phyloP scores from a whole-genome alignment of 441 rosid genomes.

The Capsella rubella region DNA sequence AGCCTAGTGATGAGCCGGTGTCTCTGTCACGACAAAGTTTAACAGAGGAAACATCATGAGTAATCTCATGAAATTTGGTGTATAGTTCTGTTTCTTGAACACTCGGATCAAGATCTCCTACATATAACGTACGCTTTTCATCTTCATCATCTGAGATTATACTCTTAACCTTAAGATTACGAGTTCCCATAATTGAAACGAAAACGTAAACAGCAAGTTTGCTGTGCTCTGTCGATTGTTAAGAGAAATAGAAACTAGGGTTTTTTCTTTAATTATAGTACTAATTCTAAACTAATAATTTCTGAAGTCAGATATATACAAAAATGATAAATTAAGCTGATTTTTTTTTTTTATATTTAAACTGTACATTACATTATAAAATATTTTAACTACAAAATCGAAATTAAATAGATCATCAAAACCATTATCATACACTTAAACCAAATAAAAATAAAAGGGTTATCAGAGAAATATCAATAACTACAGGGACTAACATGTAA shows the following conservation, averaged over 20 bases:
- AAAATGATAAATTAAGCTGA: background rate
- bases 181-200: background rate
- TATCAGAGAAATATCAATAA: background rate
- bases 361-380: background rate
- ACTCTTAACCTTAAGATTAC: too few species aligned
- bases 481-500: slow-evolving; percentile 11
- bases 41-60: slow-evolving; percentile 52
- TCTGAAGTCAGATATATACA: background rate
- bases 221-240: background rate
- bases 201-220: background rate
- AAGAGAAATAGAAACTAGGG: too few species aligned
- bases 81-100: slow-evolving; percentile 59
- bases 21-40: slow-evolving; percentile 62
- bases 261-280: too few species aligned
- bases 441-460: background rate
- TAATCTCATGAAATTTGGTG: slow-evolving; percentile 54
- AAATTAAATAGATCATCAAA: too few species aligned
- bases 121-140: slow-evolving; percentile 53
- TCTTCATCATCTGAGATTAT: background rate
- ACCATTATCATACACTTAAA: background rate
- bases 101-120: slow-evolving; percentile 66
- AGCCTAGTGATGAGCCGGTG: slow-evolving; percentile 59
- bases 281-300: background rate
- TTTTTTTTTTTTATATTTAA: too few species aligned
- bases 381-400: too few species aligned